Conservation (phyloP, 2,329 filamentous ascomycete genomes). For the Tolypocladium paradoxum region DNA sequence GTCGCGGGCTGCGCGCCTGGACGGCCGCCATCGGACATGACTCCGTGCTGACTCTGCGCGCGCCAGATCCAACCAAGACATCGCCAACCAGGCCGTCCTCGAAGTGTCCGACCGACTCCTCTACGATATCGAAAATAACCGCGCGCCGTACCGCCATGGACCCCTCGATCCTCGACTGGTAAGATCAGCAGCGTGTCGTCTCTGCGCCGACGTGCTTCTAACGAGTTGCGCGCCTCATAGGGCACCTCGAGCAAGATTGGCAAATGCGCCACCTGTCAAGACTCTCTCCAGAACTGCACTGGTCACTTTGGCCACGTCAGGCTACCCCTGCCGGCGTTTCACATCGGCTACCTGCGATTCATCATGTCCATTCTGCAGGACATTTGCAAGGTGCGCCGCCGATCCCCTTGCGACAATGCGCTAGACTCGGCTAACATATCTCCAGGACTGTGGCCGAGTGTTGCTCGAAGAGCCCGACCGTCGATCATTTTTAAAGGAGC, state of each 20-base stretch:
- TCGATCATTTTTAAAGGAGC: conserved; percentile 63
- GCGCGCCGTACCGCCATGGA: conserved; percentile 68
- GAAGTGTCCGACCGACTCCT: conserved; percentile 91
- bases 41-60: background rate
- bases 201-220: too few relatives aligned
- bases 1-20: background rate
- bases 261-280: conserved; percentile 72
- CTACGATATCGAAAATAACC: conserved; percentile 77
- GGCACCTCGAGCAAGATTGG: conserved; percentile 79
- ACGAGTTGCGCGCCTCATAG: conserved; percentile 18
- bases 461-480: conserved; percentile 73
- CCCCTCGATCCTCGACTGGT: conserved; percentile 77
- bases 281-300: conserved; percentile 73
- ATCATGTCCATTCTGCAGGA: conserved; percentile 86
- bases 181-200: conserved; percentile 8
- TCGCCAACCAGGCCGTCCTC: conserved; percentile 88
- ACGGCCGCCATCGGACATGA: background rate
- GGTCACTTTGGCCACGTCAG: conserved; percentile 94
- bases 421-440: background rate
- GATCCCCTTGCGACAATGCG: too few relatives aligned
- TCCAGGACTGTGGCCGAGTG: conserved; percentile 61
- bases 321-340: conserved; percentile 83
- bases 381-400: conserved; percentile 72
- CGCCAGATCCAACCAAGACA: conserved; percentile 74
- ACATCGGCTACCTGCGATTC: conserved; percentile 91